These are phyloP conservation scores for Begonia fuchsioides DNA, from an alignment of 306 rosid genomes.

Conservation along the genomic window DNA sequence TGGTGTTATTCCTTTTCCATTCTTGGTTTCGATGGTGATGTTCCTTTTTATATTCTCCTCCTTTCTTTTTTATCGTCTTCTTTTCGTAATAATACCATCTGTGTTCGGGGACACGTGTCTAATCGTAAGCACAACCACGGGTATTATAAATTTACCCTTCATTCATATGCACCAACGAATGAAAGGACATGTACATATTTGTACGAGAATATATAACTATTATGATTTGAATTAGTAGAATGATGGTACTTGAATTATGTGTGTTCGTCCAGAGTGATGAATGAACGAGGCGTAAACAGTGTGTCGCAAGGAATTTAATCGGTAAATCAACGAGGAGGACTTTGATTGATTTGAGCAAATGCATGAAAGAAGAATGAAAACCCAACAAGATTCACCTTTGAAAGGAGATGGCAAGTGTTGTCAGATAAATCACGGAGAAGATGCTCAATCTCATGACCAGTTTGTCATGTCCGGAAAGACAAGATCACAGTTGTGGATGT, in stretches of 20 bases:
- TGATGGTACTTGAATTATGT: neutral
- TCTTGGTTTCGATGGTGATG: no score
- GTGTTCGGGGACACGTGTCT: no score
- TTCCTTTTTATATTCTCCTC: no score
- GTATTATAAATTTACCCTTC: no score
- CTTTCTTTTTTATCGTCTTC: no score
- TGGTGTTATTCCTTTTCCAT: no score
- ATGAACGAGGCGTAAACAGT: neutral
- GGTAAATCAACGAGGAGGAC: neutral
- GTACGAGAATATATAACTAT: no score
- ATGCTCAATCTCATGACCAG: conserved; percentile 7
- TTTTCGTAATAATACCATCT: no score
- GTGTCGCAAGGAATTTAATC: neutral
- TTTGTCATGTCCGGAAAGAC: conserved; percentile 30
- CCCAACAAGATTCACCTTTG: no score
- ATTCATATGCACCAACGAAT: neutral
- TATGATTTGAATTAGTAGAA: no score
- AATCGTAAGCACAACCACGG: no score
- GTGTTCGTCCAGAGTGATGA: neutral
- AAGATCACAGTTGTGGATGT: conserved; percentile 19
- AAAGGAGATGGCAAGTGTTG: neutral
- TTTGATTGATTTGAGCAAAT: conserved; percentile 6
- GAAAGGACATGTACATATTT: neutral
- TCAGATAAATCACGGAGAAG: no score
- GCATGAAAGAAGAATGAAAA: neutral